Percentiles rank a stretch among this genome's conserved stretches.
phyloP scores from a whole-genome alignment of 2,329 filamentous ascomycete species.

The Cytospora chrysosperma region DNA sequence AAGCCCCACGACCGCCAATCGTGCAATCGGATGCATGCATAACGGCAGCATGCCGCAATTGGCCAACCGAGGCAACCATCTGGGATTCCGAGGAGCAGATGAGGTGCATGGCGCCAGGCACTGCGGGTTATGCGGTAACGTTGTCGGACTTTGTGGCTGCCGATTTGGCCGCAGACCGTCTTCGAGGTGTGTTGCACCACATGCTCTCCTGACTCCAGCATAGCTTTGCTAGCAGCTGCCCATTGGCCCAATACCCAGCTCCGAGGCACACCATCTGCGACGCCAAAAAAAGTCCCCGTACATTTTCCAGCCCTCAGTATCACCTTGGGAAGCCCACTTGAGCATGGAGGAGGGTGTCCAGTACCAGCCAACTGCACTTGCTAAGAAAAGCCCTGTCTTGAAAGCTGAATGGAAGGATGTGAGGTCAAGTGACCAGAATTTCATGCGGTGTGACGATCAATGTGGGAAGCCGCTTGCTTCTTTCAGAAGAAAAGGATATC shows the following conservation, averaged over 20 bases:
- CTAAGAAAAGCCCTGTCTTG: constrained; percentile 30
- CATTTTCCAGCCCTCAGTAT: not conserved
- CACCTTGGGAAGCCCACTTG: constrained; percentile 9
- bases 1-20: constrained; percentile 40
- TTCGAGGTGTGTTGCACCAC: constrained; percentile 34
- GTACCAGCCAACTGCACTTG: constrained; percentile 35
- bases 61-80: constrained; percentile 31
- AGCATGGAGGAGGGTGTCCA: constrained; percentile 7
- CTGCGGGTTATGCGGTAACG: constrained; percentile 22
- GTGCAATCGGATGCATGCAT: constrained; percentile 49
- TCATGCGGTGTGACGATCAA: constrained; percentile 44
- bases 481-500: constrained; percentile 35
- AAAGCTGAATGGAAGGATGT: constrained; percentile 38
- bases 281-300: constrained; percentile 3
- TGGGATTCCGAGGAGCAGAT: constrained; percentile 6
- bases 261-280: constrained; percentile 9
- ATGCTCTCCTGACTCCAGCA: constrained; percentile 27
- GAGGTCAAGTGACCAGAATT: constrained; percentile 46
- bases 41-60: constrained; percentile 40
- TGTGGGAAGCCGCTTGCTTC: constrained; percentile 18
- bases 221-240: constrained; percentile 25
- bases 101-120: constrained; percentile 22
- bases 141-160: constrained; percentile 30
- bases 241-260: constrained; percentile 14
- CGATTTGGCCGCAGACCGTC: constrained; percentile 36